Evolutionary conservation across 2,329 filamentous ascomycete genomes (phyloP), one percentile per base, ranked within the genome.

Genomic region (Zymoseptoria tritici): DNA sequence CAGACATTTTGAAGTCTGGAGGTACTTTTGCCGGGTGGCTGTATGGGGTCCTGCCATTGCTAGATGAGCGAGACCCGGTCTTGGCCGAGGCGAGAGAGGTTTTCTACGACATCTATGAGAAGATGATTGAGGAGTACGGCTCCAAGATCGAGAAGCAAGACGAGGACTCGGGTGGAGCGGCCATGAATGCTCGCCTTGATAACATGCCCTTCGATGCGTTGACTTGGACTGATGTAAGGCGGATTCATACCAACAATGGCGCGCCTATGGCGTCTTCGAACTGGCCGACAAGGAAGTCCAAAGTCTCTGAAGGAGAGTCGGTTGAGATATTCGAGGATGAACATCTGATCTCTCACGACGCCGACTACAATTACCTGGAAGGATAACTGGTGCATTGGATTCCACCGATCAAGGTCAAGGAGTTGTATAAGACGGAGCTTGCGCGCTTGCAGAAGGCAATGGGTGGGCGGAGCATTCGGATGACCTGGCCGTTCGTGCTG

Each of bases 401-500:
- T 16, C 56, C 59, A n/a, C 54, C 55, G 26, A 29, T 60, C 42
- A 52, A 57, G 9, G 49, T 57, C 24, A 55, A 57, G 26, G 26
- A 50, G 22, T 54, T 58, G 11, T 31, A 16, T 21, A 36, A 55
- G 13, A 49, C 29, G 36, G 59, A 60, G 20, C 52, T 60, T 26
- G 52, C 51, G 9, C n/a, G 49, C 5, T 53, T 60, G 36, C 31
- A 58, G 26, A 50, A 52, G 49, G 55, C 56, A 3, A 55, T 60
- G 55, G 56, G 46, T 16, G 55, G 52, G n/a, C 19, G 26, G 52
- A 55, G 46, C 31, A 50, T 60, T 24, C 16, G 20, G 9, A 20
- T 60, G 16, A 57, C 22, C 22, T 60, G 52, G 55, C 52, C 59
- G 5, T 55, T 60, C 52, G 56, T 57, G 51, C 21, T 60, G 52